Evolutionary conservation across 768 basidiomycete genomes (phyloP), one percentile per base, ranked within the genome.

Genomic region (Lanmaoa pseudosensibilis): DNA sequence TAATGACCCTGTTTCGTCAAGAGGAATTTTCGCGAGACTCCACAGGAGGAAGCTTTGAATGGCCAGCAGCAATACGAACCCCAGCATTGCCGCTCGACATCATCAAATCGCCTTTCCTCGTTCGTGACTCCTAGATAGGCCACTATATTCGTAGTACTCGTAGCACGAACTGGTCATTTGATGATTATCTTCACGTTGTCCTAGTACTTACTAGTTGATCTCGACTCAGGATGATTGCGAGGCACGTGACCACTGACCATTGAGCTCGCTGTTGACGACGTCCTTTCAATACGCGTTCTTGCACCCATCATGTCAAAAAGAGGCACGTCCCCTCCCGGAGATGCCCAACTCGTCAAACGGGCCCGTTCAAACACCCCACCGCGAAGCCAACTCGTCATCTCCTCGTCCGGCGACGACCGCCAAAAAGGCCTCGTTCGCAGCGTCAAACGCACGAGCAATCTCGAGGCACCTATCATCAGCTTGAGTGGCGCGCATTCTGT

Each of bases 391-490:
- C 83, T 94, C 47, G 81, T 81, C 38, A 92, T 93, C 37, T 92
- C 92, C 0, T 87, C 87, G 2, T 80, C 83, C 1, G 81, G 82
- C 52, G 85, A 92, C 66, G 86, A 88, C 58, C 79, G 84, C 50
- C 83, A 80, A 71, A 90, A 91, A 68, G 90, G 86, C 21, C 83
- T 94, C 50, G 80, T 96, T 58, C 81, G 94, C 60, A 88, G 83
- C 23, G 83, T 98, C 27, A 90, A 92, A 70, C 81, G 97, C 45
- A 99, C 97, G n/a, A 94, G 91, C 73, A 87, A 83, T 62, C 81
- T 98, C 39, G 88, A 93, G 64, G 94, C 94, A 41, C 97, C 97
- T 30, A 98, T 99, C 66, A 85, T 98, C 66, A 90, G 90, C 65
- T 77, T 99, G 59, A 80, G 85, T 16, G 92, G 96, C 2, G 87